These are phyloP conservation scores for Tolypocladium guangdongense DNA, from an alignment of 2,329 filamentous ascomycete species.

Conservation along the genomic window DNA sequence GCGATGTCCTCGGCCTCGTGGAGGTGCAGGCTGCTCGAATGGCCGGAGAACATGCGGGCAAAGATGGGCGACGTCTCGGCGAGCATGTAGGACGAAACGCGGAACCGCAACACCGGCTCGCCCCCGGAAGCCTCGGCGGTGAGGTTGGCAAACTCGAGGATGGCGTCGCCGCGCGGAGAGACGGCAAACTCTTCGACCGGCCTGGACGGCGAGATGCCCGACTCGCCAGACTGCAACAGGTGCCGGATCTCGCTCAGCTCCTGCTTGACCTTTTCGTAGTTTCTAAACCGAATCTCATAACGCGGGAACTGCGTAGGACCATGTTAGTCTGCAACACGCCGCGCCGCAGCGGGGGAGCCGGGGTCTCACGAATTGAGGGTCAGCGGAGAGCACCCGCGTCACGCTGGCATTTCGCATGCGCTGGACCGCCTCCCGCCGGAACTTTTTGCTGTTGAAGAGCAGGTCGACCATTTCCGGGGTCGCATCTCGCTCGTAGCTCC, in stretches of 20 bases:
- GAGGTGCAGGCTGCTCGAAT: constrained; percentile 16
- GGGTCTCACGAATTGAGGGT: constrained; percentile 28
- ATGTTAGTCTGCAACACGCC: constrained; percentile 4
- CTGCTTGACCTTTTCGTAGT: constrained; percentile 32
- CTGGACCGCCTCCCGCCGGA: constrained; percentile 30
- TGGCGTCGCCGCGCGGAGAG: constrained; percentile 32
- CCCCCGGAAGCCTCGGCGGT: constrained; percentile 16
- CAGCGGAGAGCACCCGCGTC: constrained; percentile 29
- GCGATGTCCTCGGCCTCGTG: constrained; percentile 27
- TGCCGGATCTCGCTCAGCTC: constrained; percentile 28
- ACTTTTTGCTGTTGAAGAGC: constrained; percentile 29
- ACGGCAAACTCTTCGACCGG: constrained; percentile 31
- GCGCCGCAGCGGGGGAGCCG: background rate
- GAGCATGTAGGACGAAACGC: constrained; percentile 39
- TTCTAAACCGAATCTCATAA: constrained; percentile 36
- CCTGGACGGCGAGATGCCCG: constrained; percentile 27
- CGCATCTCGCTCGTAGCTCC: constrained; percentile 31
- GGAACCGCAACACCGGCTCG: constrained; percentile 34
- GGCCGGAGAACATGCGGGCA: constrained; percentile 31
- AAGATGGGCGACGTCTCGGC: constrained; percentile 42
- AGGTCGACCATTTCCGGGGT: constrained; percentile 30
- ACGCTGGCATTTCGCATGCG: constrained; percentile 36
- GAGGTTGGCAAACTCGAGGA: constrained; percentile 40
- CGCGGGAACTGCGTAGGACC: constrained; percentile 21
- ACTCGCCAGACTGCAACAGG: constrained; percentile 29